Evolutionary conservation across 2,329 filamentous ascomycete genomes (phyloP).

Genomic region (Ascochyta lentis): DNA sequence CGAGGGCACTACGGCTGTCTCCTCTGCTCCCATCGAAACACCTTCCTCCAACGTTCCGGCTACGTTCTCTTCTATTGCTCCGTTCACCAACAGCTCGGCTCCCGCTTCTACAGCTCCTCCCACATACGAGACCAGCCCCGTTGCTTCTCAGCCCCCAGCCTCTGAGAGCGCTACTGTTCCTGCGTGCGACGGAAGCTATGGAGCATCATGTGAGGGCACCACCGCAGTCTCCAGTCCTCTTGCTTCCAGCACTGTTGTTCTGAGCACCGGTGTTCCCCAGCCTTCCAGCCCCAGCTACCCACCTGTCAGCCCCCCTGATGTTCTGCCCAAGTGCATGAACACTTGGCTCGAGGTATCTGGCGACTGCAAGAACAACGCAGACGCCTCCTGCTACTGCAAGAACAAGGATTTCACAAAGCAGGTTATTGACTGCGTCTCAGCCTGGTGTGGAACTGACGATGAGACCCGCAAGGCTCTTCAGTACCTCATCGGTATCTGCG

Average conservation of each 20-base stretch:
- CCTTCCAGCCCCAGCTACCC: conserved; percentile 33
- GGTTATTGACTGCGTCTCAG: conserved; percentile 81
- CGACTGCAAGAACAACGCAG: conserved; percentile 83
- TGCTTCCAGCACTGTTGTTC: conserved; percentile 12
- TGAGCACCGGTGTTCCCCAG: conserved; percentile 23
- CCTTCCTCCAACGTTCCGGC: conserved; percentile 4
- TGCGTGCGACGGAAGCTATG: conserved; percentile 20
- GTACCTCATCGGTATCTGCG: conserved; percentile 93
- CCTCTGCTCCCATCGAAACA: conserved; percentile 11
- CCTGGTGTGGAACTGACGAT: conserved; percentile 69
- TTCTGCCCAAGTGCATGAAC: conserved; percentile 89
- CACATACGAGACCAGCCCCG: conserved; percentile 8
- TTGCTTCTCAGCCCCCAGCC: conserved; percentile 2
- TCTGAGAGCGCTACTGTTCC: conserved; percentile 5
- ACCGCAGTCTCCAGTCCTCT: conserved; percentile 13
- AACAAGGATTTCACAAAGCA: conserved; percentile 75
- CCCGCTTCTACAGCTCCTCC: conserved; percentile 21
- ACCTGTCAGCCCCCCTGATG: conserved; percentile 61
- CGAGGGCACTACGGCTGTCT: conserved; percentile 5
- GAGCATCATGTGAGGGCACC: conserved; percentile 24
- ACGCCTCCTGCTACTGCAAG: conserved; percentile 86
- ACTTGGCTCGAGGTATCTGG: conserved; percentile 77
- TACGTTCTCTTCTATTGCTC: conserved; percentile 14
- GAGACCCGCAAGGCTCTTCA: conserved; percentile 74
- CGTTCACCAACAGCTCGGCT: conserved; percentile 27